Evolutionary conservation across 495 filamentous ascomycete species (phyloP), one percentile per base, ranked within the genome.

Genomic region (Xylaria venustula): DNA sequence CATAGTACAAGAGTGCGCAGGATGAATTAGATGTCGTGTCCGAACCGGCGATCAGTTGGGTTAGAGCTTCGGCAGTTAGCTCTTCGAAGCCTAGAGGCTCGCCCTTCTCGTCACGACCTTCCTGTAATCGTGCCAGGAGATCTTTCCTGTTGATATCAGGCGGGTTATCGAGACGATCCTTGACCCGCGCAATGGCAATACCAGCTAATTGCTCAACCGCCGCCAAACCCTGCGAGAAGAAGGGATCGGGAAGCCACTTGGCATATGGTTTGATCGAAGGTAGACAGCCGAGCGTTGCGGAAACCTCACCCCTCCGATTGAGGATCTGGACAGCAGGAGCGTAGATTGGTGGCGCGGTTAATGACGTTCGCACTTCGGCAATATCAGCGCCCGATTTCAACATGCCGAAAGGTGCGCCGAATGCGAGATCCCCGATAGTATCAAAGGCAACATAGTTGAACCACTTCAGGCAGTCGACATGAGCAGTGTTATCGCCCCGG

Each of bases 391-490:
- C 86, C 22, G 81, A 76, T 37, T 82, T 77, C 7, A 90, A 72
- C 87, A 85, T 85, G 44, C 83, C 83, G 66, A 85, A 85, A 1
- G 83, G 81, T 2, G 76, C 71, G 15, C 83, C 83, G 25, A 85
- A 85, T 20, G 82, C 81, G 17, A 90, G 76, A 67, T 91, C 88
- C 5, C 91, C 92, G 64, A 97, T 97, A 54, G 94, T 90, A 65
- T 97, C 92, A 64, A 97, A 97, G 42, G 92, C 92, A 9, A 96
- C 82, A 72, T 89, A 96, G 76, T 97, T 97, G 83, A 93, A 94
- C 92, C 92, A 97, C 69, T 92, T 83, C 26, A 97, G 81, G 48
- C 87, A 89, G 68, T 96, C 91, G 46, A 96, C 74, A 57, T 85
- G 79, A 61, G 83, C 81, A 2, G 73, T 69, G 25, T 72, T 68